Conservation (phyloP, 1,284 basidiomycete species). For the Apiotrichum gamsii region DNA sequence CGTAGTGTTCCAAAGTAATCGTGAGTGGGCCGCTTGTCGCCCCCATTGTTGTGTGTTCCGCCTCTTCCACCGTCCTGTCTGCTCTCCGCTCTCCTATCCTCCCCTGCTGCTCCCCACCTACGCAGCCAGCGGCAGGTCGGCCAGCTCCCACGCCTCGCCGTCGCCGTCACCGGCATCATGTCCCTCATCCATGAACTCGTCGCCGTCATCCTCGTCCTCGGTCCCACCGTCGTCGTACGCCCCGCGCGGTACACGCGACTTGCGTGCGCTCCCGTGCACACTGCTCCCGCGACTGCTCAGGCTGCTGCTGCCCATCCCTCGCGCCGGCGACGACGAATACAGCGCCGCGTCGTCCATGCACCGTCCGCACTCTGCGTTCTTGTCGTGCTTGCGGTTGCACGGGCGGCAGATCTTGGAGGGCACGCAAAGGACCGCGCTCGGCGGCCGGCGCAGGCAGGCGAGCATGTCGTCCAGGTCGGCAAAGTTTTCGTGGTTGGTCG, state of each 20-base stretch:
- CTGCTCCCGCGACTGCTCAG: too few relatives aligned
- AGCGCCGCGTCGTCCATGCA: constrained; percentile 18
- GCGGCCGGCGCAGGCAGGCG: constrained; percentile 62
- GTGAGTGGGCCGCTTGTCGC: too few relatives aligned
- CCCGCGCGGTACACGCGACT: neutral
- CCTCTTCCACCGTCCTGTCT: too few relatives aligned
- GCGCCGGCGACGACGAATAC: constrained; percentile 8
- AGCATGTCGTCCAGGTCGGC: constrained; percentile 73
- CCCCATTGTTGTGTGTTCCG: too few relatives aligned
- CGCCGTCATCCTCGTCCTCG: too few relatives aligned
- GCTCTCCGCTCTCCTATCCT: too few relatives aligned
- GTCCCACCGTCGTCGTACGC: neutral
- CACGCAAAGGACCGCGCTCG: constrained; percentile 38
- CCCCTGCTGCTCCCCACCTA: too few relatives aligned
- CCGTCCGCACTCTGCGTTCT: constrained; percentile 16
- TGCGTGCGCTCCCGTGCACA: neutral
- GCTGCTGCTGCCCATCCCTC: constrained; percentile 3
- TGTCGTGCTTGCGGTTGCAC: constrained; percentile 16
- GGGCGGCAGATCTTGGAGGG: constrained; percentile 20
- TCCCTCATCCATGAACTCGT: too few relatives aligned
- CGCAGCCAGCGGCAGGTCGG: too few relatives aligned
- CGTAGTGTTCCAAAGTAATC: too few relatives aligned
- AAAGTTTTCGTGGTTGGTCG: constrained; percentile 74
- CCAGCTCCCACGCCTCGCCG: too few relatives aligned
- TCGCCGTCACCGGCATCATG: too few relatives aligned